These are phyloP conservation scores for Fraxinus pennsylvanica DNA, from an alignment of 257 asterid species.

Conservation along the genomic window DNA sequence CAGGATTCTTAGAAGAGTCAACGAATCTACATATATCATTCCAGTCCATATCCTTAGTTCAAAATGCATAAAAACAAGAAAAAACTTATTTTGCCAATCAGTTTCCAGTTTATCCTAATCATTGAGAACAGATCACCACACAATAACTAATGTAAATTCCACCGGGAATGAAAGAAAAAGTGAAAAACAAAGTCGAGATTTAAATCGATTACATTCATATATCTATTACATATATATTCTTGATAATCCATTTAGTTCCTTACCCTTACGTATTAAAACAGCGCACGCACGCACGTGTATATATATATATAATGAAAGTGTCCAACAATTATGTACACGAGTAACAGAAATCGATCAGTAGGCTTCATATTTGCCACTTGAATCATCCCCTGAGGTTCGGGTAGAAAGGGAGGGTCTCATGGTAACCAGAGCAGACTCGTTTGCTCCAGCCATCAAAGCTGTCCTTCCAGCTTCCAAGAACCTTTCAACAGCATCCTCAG, in stretches of 20 bases:
- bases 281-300: not conserved
- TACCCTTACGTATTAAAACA: not conserved
- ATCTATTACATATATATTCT: not conserved
- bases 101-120: not conserved
- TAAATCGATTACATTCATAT: too few relatives aligned
- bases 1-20: not conserved
- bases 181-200: too few relatives aligned
- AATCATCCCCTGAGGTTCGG: constrained; percentile 41
- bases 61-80: not conserved
- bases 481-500: constrained; percentile 80
- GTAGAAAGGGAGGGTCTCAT: constrained; percentile 87
- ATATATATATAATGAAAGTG: not conserved
- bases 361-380: constrained; percentile 29
- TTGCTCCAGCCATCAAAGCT: constrained; percentile 91
- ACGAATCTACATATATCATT: too few relatives aligned
- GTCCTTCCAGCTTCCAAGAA: constrained; percentile 90
- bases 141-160: too few relatives aligned
- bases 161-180: not conserved
- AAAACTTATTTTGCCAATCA: not conserved
- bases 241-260: not conserved
- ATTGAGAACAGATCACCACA: not conserved
- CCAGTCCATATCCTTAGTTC: not conserved
- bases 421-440: constrained; percentile 77
- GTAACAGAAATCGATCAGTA: constrained; percentile 29
- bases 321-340: not conserved